phyloP scores from a whole-genome alignment of 176 grass and related monocot genomes.

The Hyparrhenia diplandra region DNA sequence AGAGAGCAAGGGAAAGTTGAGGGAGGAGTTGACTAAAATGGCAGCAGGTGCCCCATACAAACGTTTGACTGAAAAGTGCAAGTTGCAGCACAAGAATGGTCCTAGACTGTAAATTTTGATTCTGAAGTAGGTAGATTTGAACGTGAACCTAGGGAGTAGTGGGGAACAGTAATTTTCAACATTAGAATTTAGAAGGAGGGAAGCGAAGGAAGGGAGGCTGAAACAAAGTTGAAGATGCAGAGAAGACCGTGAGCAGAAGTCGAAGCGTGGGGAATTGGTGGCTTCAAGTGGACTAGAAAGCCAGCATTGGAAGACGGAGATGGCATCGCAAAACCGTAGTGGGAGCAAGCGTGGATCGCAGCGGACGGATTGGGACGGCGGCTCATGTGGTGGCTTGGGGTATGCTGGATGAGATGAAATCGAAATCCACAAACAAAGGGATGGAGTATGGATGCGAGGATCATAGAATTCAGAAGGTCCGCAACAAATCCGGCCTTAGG shows the following conservation, averaged over 20 bases:
- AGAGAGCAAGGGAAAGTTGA: too few species aligned
- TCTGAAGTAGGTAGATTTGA: too few species aligned
- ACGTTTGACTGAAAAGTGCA: constrained; percentile 3
- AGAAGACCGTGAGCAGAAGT: background rate
- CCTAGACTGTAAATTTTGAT: too few species aligned
- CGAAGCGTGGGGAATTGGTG: background rate
- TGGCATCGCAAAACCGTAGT: background rate
- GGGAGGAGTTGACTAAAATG: constrained; percentile 28
- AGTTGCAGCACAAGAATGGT: background rate
- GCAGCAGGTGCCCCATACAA: background rate
- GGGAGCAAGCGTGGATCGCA: too few species aligned
- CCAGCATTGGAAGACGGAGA: background rate
- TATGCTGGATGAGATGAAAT: background rate
- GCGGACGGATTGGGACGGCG: too few species aligned
- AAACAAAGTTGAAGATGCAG: background rate
- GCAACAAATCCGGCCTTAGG: background rate
- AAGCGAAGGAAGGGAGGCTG: background rate
- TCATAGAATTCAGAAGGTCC: background rate
- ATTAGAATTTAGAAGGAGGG: background rate
- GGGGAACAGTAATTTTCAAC: background rate
- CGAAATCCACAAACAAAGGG: background rate
- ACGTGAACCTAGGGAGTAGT: background rate
- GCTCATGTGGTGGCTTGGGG: too few species aligned
- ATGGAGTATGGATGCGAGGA: background rate
- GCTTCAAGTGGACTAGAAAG: background rate